Evolutionary conservation across 139 green algal genomes (phyloP), one percentile per base, ranked within the genome.

Genomic region (Micractinium sp.): DNA sequence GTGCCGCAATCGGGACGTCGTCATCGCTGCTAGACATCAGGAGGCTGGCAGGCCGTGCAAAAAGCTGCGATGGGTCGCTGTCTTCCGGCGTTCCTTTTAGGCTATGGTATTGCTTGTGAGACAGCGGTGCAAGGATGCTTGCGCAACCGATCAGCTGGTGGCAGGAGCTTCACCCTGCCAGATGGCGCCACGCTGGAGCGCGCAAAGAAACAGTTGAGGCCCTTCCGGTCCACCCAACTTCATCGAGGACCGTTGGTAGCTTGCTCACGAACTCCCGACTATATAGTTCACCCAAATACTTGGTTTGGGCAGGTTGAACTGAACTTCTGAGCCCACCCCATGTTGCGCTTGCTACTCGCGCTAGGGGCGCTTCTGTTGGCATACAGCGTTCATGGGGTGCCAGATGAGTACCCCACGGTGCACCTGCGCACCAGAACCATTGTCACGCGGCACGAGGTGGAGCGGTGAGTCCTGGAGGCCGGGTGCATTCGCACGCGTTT

Each of bases 21-120:
- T 86, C 81, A 60, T 86, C 81, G 81, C 81, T 75, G 81, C 81
- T 86, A 53, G 9, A 29, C 56, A 13, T 60, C n/a, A 31, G 14
- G 56, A 75, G 74, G 16, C 15, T 12, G 15, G 47, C 47, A 56
- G 47, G 7, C 41, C 2, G 23, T 36, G 78, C 39, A 67, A 47
- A 41, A 84, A 67, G 78, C 14, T 36, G 18, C 25, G 29, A 19
- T 36, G 3, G n/a, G 66, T 73, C 25, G 73, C 25, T 29, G 33
- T n/a, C n/a, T n/a, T n/a, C n/a, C n/a, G n/a, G n/a, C n/a, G n/a
- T n/a, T n/a, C n/a, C n/a, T n/a, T n/a, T n/a, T n/a, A n/a, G n/a
- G n/a, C n/a, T n/a, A n/a, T n/a, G n/a, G n/a, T n/a, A n/a, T n/a
- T n/a, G n/a, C n/a, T n/a, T n/a, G n/a, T n/a, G n/a, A n/a, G n/a